Evolutionary conservation across 345 rosid species (phyloP).

Genomic region (Euphorbia tirucalli): DNA sequence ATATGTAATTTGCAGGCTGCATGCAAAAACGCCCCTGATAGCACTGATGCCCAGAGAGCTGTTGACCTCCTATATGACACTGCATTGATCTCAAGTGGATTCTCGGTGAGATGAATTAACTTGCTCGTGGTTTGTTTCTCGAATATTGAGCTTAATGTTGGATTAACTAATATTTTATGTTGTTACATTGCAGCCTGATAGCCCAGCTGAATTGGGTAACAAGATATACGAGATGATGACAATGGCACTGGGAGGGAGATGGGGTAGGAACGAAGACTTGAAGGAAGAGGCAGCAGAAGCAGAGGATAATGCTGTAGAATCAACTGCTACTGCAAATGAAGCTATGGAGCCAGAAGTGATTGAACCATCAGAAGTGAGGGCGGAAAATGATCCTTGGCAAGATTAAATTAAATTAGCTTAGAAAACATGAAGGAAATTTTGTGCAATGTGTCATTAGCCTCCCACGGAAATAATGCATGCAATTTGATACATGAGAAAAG

Average conservation of each 20-base stretch:
- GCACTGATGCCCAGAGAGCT: constrained; percentile 81
- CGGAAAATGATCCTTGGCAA: constrained; percentile 90
- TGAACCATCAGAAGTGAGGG: constrained; percentile 89
- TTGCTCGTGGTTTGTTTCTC: neutral
- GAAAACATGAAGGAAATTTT: too few relatives aligned
- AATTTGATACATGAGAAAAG: neutral
- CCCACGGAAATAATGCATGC: neutral
- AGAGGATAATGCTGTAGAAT: constrained; percentile 31
- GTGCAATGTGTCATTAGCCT: neutral
- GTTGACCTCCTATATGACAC: constrained; percentile 90
- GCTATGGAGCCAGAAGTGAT: constrained; percentile 54
- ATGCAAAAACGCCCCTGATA: constrained; percentile 82
- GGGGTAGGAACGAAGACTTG: constrained; percentile 76
- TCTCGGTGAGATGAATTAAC: constrained; percentile 51
- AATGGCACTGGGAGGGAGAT: constrained; percentile 96
- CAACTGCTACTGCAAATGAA: constrained; percentile 23
- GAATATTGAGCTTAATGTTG: neutral
- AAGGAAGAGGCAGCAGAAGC: constrained; percentile 25
- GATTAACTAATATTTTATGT: constrained; percentile 2
- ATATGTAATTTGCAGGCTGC: constrained; percentile 62
- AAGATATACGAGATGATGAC: constrained; percentile 99
- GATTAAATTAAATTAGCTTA: constrained; percentile 35
- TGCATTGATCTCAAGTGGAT: constrained; percentile 94
- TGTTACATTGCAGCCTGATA: constrained; percentile 71
- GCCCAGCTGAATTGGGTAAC: constrained; percentile 90